Conservation (phyloP, 345 rosid genomes). For the Rhodamnia rubescens region DNA sequence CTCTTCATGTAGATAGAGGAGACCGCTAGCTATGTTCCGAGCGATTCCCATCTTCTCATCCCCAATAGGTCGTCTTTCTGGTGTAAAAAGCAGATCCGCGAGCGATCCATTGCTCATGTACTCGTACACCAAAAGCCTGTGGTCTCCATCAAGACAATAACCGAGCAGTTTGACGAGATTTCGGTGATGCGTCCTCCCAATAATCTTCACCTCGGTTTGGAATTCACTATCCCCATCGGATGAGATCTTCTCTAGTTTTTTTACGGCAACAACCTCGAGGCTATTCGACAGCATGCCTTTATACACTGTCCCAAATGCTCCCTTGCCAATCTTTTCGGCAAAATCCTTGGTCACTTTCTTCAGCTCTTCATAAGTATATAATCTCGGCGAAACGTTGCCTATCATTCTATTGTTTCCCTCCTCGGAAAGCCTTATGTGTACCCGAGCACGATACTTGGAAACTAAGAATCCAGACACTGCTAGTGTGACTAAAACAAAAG, state of each 20-base stretch:
- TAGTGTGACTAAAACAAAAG: neutral
- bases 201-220: slow-evolving; percentile 6
- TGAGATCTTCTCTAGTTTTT: slow-evolving; percentile 2
- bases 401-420: neutral
- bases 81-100: slow-evolving; percentile 6
- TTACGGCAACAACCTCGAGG: slow-evolving; percentile 4
- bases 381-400: neutral
- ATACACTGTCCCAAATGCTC: slow-evolving; percentile 13
- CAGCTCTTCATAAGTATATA: slow-evolving; percentile 5
- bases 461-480: neutral
- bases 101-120: slow-evolving; percentile 21
- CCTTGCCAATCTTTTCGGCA: slow-evolving; percentile 12
- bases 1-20: slow-evolving; percentile 10
- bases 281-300: neutral
- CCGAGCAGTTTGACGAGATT: slow-evolving; percentile 11
- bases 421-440: neutral
- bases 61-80: neutral
- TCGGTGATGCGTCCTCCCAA: slow-evolving; percentile 17
- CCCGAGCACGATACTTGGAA: neutral
- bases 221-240: slow-evolving; percentile 10
- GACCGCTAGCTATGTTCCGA: slow-evolving; percentile 10
- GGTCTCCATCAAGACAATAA: slow-evolving; percentile 2
- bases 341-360: slow-evolving; percentile 8
- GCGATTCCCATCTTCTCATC: slow-evolving; percentile 7
- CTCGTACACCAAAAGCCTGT: slow-evolving; percentile 17